Conservation (phyloP, 441 rosid genomes). For the Gossypium lobatum region DNA sequence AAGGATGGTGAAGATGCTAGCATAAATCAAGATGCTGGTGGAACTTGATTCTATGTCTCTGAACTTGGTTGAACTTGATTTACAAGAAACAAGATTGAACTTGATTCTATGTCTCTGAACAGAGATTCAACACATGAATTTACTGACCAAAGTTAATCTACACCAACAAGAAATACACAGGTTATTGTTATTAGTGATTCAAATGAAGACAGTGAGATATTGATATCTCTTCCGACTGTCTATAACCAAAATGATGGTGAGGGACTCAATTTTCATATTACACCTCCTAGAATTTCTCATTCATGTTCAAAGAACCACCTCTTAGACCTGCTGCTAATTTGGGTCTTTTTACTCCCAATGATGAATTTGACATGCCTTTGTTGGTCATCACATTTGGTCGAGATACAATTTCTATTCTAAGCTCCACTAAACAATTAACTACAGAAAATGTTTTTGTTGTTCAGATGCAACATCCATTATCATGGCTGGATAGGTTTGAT, state of each 20-base stretch:
- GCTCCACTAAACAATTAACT: no score
- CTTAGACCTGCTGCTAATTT: no score
- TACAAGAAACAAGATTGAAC: slow-evolving; percentile 35
- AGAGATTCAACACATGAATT: slow-evolving; percentile 49
- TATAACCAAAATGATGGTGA: neutral
- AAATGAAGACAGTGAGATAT: slow-evolving; percentile 67
- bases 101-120: slow-evolving; percentile 19
- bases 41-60: no score
- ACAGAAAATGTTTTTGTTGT: neutral
- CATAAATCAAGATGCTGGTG: no score
- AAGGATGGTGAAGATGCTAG: no score
- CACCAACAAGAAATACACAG: slow-evolving; percentile 46
- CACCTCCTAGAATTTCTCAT: no score
- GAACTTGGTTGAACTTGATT: slow-evolving; percentile 25
- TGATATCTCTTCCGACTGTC: slow-evolving; percentile 41
- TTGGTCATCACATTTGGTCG: no score
- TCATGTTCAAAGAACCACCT: no score
- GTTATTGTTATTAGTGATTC: slow-evolving; percentile 80
- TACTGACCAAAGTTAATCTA: slow-evolving; percentile 43
- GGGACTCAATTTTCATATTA: no score
- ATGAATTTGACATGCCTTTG: no score
- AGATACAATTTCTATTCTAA: no score
- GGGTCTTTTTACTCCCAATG: no score
- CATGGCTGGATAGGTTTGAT: slow-evolving; percentile 48
- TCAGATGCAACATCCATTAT: slow-evolving; percentile 69